Evolutionary conservation across 805 yeast genomes (phyloP), one percentile per base, ranked within the genome.

Genomic region (Candida gorgasii): DNA sequence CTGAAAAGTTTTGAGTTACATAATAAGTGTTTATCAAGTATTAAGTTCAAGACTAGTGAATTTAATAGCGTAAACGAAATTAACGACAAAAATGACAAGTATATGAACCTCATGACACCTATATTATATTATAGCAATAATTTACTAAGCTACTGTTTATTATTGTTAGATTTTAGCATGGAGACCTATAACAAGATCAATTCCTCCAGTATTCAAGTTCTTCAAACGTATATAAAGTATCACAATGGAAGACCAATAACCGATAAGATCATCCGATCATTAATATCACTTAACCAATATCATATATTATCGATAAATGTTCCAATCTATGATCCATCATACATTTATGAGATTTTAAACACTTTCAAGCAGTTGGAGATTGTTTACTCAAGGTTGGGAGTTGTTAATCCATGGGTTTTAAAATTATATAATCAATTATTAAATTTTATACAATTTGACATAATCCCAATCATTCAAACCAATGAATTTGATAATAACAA

Each of bases 321-420:
- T 20, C 64, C 64, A 16, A 35, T 53, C 2, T 62, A 62, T 43
- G 48, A 53, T 24, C 61, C 64, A 2, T 22, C 44, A 8, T 53
- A 52, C 32, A 29, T 60, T 8, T 34, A 34, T 31, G 65, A 61
- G 30, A 43, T 53, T 26, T 39, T 43, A 13, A 15, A 46, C 19
- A 54, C 49, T 34, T 35, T 54, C 19, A 31, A 46, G 27, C 29
- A 43, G 17, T 38, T 58, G 14, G 28, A 36, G 7, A 13, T 15
- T 6, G 32, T 51, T 19, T 54, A 46, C 40, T 24, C 33, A 2
- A 22, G 40, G n/a, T 12, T 41, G 14, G 4, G 26, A 13, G 19
- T 20, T 17, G 13, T 15, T 2, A 23, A 27, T 27, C 29, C 42
- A 22, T 17, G 20, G 23, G 23, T 41, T 20, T 23, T 30, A 6